Evolutionary conservation across 2,329 filamentous ascomycete genomes (phyloP).

Genomic region (Diaporthe eres): DNA sequence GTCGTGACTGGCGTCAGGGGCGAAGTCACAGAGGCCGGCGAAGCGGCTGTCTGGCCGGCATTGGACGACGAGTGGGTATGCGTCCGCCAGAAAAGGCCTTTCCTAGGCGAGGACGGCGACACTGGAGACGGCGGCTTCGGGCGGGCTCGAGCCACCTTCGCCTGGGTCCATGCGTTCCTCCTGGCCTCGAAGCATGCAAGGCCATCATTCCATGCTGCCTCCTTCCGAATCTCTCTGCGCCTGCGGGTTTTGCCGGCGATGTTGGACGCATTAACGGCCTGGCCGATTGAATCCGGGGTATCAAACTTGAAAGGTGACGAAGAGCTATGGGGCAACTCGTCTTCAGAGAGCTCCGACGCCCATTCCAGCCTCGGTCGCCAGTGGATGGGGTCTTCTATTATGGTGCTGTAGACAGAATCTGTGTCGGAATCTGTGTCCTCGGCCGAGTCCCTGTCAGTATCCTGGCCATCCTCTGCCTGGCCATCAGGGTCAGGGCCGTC

Average conservation of each 20-base stretch:
- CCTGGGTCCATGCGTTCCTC: conserved; percentile 89
- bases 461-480: conserved; percentile 45
- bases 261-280: conserved; percentile 56
- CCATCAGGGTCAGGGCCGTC: conserved; percentile 12
- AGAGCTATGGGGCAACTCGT: conserved; percentile 53
- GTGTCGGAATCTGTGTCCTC: conserved; percentile 59
- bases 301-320: conserved; percentile 67
- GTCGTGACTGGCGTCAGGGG: conserved; percentile 47
- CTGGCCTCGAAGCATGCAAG: conserved; percentile 83
- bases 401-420: conserved; percentile 68
- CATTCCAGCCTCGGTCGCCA: conserved; percentile 68
- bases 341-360: conserved; percentile 70
- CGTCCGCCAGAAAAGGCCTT: conserved; percentile 60
- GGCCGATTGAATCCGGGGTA: conserved; percentile 62
- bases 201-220: conserved; percentile 84
- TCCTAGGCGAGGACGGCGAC: conserved; percentile 60
- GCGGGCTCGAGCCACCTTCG: conserved; percentile 70
- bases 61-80: conserved; percentile 60
- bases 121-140: conserved; percentile 59
- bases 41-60: conserved; percentile 46
- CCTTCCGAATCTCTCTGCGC: conserved; percentile 71
- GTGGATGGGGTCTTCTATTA: conserved; percentile 68
- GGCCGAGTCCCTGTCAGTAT: conserved; percentile 53
- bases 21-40: conserved; percentile 41
- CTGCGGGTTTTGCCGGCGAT: conserved; percentile 68